Base-by-base conservation (phyloP, 805 yeast species). In the Candida peoriensis region DNA sequence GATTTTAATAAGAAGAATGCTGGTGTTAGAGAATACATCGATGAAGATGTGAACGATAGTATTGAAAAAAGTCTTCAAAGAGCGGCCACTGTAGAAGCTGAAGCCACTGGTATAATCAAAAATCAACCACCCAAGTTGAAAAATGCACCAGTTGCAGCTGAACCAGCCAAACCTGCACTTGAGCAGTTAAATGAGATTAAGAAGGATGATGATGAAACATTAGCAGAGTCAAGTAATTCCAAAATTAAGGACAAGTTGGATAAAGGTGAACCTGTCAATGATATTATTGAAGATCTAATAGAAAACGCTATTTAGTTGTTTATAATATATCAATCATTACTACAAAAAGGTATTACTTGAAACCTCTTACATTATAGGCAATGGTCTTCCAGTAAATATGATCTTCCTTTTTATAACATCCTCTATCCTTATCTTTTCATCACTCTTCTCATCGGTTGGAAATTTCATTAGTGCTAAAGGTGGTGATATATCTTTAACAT, bases 381-480 rank as follows among this genome's bases (percentile, higher is more conserved):
- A 61, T 0, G 94, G 93, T 42, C 94, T 65, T 25, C 74, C 72
- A 32, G 66, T 72, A 51, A 84, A 84, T 8, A 79, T 65, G 14
- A 82, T 56, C 49, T 79, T 81, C 41, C 71, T 67, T 21, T 59
- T 59, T 4, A 84, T 66, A 2, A 84, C 58, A 51, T 82, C 90
- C 8, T 78, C 57, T 45, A 82, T 57, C 41, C 74, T 61, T 5
- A 81, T 69, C 3, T 54, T 45, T 3, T 58, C 55, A 8, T 54
- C 54, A 2, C 41, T 40, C 15, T 46, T 43, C 15, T 22, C 19
- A 6, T 39, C 42, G 1, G 53, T 40, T 0, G 68, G 64, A 10
- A 81, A 64, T 44, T 68, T 66, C 45, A 84, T 44, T 8, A 84
- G 60, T 0, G 79, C 93, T 30, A 83, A 49, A 0, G 94, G 93